These are phyloP conservation scores for Cryomyces minteri DNA, from an alignment of 495 filamentous ascomycete genomes.

Conservation along the genomic window DNA sequence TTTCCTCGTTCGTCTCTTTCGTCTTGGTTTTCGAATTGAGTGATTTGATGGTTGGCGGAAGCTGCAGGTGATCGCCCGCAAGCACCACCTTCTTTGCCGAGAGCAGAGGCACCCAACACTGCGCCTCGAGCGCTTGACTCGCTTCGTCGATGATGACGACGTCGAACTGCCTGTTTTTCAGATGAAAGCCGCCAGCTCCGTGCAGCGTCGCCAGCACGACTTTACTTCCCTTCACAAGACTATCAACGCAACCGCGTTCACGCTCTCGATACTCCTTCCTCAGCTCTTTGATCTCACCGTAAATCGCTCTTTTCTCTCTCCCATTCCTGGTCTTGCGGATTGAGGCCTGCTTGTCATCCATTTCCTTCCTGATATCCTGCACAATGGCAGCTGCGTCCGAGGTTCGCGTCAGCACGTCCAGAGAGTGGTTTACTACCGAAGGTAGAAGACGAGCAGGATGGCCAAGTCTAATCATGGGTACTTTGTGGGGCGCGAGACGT, in stretches of 20 bases:
- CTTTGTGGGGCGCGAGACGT: constrained; percentile 59
- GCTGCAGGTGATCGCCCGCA: constrained; percentile 84
- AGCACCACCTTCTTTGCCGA: constrained; percentile 68
- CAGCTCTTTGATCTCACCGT: constrained; percentile 65
- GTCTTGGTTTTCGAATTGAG: constrained; percentile 29
- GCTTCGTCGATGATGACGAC: constrained; percentile 93
- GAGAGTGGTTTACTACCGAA: constrained; percentile 69
- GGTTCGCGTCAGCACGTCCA: constrained; percentile 84
- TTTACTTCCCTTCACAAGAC: constrained; percentile 55
- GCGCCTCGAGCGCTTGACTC: constrained; percentile 86
- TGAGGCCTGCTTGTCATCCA: constrained; percentile 78
- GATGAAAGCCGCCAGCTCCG: constrained; percentile 73
- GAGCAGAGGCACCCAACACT: constrained; percentile 92
- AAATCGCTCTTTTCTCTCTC: constrained; percentile 63
- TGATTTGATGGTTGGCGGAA: constrained; percentile 89
- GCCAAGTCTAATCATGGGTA: constrained; percentile 78
- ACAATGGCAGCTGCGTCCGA: constrained; percentile 81
- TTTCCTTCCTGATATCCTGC: constrained; percentile 78
- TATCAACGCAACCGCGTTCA: constrained; percentile 61
- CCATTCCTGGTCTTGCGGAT: constrained; percentile 75
- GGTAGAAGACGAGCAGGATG: constrained; percentile 87
- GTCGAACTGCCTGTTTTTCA: constrained; percentile 69
- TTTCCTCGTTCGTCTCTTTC: constrained; percentile 5
- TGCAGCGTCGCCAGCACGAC: constrained; percentile 88
- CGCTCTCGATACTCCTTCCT: constrained; percentile 78